Percentiles rank a stretch among this genome's conserved stretches.
These are phyloP conservation scores for Inosperma sp. DNA, from an alignment of 768 basidiomycete species.

Conservation along the genomic window DNA sequence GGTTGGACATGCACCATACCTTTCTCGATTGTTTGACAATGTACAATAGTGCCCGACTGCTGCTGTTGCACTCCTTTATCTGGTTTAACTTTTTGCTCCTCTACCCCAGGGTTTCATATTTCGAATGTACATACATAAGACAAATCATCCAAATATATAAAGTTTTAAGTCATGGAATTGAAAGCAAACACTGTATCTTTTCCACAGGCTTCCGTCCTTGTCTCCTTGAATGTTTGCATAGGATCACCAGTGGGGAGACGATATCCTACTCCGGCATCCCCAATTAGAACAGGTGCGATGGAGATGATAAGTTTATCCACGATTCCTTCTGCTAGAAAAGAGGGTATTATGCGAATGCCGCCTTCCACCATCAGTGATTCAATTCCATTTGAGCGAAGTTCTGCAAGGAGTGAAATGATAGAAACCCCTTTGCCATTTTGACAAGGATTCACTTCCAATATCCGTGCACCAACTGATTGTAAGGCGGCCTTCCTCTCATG, in stretches of 20 bases:
- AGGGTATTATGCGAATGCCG: conserved; percentile 75
- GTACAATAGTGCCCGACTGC: background rate
- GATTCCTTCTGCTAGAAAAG: conserved; percentile 50
- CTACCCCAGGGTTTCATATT: too few species aligned
- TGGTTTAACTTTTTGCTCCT: too few species aligned
- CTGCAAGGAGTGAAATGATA: conserved; percentile 47
- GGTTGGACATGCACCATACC: too few species aligned
- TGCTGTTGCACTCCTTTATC: too few species aligned
- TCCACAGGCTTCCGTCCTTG: conserved; percentile 32
- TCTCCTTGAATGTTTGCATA: conserved; percentile 23
- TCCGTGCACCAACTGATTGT: conserved; percentile 59
- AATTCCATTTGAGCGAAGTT: conserved; percentile 54
- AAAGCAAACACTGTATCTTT: conserved; percentile 33
- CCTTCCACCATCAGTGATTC: conserved; percentile 93
- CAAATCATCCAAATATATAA: background rate
- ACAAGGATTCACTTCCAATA: conserved; percentile 47
- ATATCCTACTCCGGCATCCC: conserved; percentile 63
- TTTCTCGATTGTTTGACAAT: background rate
- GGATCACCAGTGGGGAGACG: background rate
- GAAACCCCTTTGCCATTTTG: conserved; percentile 29
- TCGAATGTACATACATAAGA: background rate
- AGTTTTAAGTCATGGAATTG: background rate
- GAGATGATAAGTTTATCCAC: conserved; percentile 82
- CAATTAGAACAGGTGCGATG: conserved; percentile 81
- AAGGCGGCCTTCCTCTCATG: conserved; percentile 39